Base-by-base conservation (phyloP, 2,329 filamentous ascomycete species). In the Nannizziopsis arthrosporioides region DNA sequence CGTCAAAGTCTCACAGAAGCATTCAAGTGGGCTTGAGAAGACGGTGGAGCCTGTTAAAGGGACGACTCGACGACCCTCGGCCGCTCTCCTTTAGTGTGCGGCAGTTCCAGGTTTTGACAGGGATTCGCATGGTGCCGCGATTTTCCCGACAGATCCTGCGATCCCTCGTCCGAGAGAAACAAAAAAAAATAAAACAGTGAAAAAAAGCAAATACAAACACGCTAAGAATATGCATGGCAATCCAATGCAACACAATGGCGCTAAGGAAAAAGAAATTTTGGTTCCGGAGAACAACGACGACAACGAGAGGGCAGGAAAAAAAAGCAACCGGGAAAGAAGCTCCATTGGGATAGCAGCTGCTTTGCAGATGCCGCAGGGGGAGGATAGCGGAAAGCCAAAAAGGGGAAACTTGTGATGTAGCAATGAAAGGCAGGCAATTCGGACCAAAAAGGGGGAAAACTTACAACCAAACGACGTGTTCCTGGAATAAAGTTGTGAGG, bases 401-500 rank as follows among this genome's bases (percentile, higher is more conserved):
- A 42, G 10, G 15, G 3, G 45, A 41, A 51, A 41, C 22, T 34
- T 2, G 41, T 19, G 17, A 9, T 12, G 22, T 9, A 19, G 15
- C 14, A 40, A 31, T 14, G n/a, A 43, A 32, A 14, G 44, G 15
- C 18, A 36, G 42, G 44, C 34, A 42, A 36, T 27, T 40, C 22
- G 15, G 42, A 30, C n/a, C 31, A 7, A 12, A 30, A 30, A 14
- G 14, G 36, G 37, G 45, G 14, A 41, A 30, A 43, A 80, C 87
- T 82, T 76, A 94, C 89, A 70, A 81, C 80, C 85, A 87, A 60
- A 95, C 85, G 61, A 87, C 78, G 62, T 83, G 74, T 68, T 95
- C 90, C 54, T 79, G 78, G 55, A 90, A 76, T 61, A 95, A 75
- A 66, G 87, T 95, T 45, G 87, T 95, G 67, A 87, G 82, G 67